Percentiles rank a stretch among this genome's conserved stretches.
phyloP scores from a whole-genome alignment of 1,139 yeast species.

The Hemisphaericaspora xylanilytica region DNA sequence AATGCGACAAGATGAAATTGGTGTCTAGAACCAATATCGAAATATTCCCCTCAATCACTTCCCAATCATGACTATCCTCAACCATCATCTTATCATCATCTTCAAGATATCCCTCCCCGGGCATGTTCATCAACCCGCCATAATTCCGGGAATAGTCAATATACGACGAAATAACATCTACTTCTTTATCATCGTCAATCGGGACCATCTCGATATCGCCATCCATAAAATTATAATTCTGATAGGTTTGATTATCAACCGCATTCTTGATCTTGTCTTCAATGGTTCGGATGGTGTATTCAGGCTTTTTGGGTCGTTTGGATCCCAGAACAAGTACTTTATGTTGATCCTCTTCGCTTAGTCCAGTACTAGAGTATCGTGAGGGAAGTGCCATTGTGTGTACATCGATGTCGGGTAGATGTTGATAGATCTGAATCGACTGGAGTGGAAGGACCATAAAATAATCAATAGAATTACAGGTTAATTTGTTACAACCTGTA shows the following conservation, averaged over 20 bases:
- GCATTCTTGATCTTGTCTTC: conserved; percentile 36
- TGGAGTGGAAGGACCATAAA: no score
- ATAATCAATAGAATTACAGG: no score
- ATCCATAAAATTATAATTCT: conserved; percentile 15
- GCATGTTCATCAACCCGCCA: conserved; percentile 10
- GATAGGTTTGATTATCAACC: conserved; percentile 13
- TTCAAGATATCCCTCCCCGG: conserved; percentile 21
- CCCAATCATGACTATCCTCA: conserved; percentile 10
- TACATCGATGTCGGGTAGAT: not conserved
- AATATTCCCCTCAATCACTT: conserved; percentile 21
- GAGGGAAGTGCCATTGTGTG: conserved; percentile 34
- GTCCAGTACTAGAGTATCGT: conserved; percentile 43
- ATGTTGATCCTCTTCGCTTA: conserved; percentile 27
- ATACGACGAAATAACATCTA: conserved; percentile 44
- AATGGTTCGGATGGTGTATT: conserved; percentile 29
- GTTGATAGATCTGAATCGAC: not conserved
- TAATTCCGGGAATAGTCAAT: conserved; percentile 14
- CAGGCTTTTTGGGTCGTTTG: conserved; percentile 16
- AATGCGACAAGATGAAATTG: conserved; percentile 68
- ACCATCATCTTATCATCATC: conserved; percentile 12
- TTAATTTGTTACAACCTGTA: no score
- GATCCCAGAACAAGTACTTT: conserved; percentile 36
- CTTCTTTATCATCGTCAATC: conserved; percentile 47
- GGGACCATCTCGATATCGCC: conserved; percentile 53
- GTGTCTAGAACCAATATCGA: conserved; percentile 69